phyloP scores from a whole-genome alignment of 352 stramenopile genomes.

The Pythium rhizo-oryzae region DNA sequence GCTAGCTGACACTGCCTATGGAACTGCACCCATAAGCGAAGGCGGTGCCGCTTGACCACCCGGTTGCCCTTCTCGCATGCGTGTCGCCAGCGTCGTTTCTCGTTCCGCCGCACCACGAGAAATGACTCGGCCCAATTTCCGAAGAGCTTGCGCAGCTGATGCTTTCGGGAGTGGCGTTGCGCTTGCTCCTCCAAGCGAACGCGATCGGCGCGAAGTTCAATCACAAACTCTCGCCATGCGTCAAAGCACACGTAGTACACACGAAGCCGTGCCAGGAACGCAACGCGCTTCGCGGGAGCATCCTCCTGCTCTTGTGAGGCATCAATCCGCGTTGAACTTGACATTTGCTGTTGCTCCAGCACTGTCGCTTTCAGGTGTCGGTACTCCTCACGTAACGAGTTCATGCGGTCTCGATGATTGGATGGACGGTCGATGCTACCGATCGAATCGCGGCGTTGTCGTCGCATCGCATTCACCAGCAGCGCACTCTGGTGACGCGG shows the following conservation, averaged over 20 bases:
- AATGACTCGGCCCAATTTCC: conserved; percentile 8
- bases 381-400: conserved; percentile 26
- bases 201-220: neutral
- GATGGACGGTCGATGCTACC: neutral
- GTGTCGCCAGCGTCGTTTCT: neutral
- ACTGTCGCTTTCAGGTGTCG: conserved; percentile 15
- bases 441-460: neutral
- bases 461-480: conserved; percentile 9
- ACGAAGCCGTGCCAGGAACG: conserved; percentile 9
- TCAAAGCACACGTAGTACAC: conserved; percentile 9
- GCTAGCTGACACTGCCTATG: neutral
- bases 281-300: conserved; percentile 1
- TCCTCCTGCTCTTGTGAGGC: neutral
- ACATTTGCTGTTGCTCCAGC: neutral
- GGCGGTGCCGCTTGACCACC: neutral
- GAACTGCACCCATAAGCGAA: conserved; percentile 8
- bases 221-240: conserved; percentile 7
- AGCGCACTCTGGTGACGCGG: conserved; percentile 5
- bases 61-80: neutral
- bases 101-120: neutral
- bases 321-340: neutral
- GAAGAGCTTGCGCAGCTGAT: neutral
- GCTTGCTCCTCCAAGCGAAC: neutral
- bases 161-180: neutral
- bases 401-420: conserved; percentile 15